Evolutionary conservation across 176 grass and related monocot genomes (phyloP).

Genomic region (Tillandsia leiboldiana): DNA sequence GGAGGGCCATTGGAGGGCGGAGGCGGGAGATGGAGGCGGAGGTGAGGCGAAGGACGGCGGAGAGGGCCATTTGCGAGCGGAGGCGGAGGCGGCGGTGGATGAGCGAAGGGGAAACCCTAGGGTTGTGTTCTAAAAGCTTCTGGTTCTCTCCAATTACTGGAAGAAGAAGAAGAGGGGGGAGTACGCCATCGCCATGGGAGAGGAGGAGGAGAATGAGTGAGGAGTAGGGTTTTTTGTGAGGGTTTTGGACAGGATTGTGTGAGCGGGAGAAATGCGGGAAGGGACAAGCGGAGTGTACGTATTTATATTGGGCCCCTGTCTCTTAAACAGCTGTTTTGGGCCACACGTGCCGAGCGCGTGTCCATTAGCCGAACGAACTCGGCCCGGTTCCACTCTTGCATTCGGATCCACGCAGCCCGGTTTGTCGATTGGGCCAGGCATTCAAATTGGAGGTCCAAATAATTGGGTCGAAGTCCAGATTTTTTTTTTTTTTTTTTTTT

Average conservation of each 20-base stretch:
- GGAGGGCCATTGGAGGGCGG: slow-evolving; percentile 29
- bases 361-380: too few species aligned
- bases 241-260: slow-evolving; percentile 20
- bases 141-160: too few species aligned
- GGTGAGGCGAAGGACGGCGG: slow-evolving; percentile 38
- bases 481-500: too few species aligned
- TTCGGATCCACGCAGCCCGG: too few species aligned
- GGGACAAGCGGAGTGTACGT: background rate
- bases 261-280: slow-evolving; percentile 1
- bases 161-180: background rate
- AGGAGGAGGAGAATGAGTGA: background rate
- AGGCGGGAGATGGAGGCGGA: slow-evolving; percentile 15
- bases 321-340: too few species aligned
- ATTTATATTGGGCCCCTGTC: too few species aligned
- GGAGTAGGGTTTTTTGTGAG: slow-evolving; percentile 37
- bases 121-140: background rate
- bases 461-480: too few species aligned
- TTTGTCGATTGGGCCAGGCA: too few species aligned
- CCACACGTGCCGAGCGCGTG: too few species aligned
- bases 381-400: too few species aligned
- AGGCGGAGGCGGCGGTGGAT: background rate
- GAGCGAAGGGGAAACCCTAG: background rate
- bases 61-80: slow-evolving; percentile 35
- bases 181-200: slow-evolving; percentile 16
- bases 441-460: too few species aligned